A percentile compares a stretch with the other conserved stretches of the same genome.
Conservation (phyloP, 2,329 filamentous ascomycete genomes). For the Cercospora sp. region DNA sequence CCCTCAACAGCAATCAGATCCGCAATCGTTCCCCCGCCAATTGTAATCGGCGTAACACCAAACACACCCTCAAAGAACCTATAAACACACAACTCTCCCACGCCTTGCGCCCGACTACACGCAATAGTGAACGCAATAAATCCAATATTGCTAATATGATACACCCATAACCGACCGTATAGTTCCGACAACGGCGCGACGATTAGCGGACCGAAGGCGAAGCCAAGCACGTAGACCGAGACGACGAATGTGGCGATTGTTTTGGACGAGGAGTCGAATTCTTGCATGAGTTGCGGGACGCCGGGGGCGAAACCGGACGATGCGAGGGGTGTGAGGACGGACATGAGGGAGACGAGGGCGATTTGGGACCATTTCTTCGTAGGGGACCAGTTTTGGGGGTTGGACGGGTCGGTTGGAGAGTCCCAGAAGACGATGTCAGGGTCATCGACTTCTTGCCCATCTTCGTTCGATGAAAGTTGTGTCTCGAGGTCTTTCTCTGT, state of each 20-base stretch:
- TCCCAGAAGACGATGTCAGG: constrained; percentile 62
- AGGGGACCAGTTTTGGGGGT: constrained; percentile 61
- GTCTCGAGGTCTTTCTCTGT: constrained; percentile 5
- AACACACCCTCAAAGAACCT: constrained; percentile 37
- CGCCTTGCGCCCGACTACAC: constrained; percentile 36
- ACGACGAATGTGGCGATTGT: constrained; percentile 64
- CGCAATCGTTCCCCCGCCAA: constrained; percentile 34
- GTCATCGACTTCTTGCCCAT: constrained; percentile 33
- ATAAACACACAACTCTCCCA: constrained; percentile 35
- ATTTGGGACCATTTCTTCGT: constrained; percentile 51
- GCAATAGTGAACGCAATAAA: constrained; percentile 37
- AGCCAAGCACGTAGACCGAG: constrained; percentile 62
- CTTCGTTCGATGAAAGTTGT: background rate
- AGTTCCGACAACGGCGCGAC: constrained; percentile 46
- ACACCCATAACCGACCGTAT: constrained; percentile 37
- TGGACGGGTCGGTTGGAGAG: constrained; percentile 52
- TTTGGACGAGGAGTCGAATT: constrained; percentile 57
- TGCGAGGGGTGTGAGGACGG: constrained; percentile 54
- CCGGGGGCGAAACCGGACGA: constrained; percentile 67
- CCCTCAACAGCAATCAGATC: constrained; percentile 35
- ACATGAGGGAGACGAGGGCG: constrained; percentile 51
- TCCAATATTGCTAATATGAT: constrained; percentile 35
- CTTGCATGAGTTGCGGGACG: constrained; percentile 61
- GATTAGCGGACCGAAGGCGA: constrained; percentile 47
- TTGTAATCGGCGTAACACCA: constrained; percentile 36